Evolutionary conservation across 2,329 filamentous ascomycete genomes (phyloP).

Genomic region (Lachnellula occidentalis): DNA sequence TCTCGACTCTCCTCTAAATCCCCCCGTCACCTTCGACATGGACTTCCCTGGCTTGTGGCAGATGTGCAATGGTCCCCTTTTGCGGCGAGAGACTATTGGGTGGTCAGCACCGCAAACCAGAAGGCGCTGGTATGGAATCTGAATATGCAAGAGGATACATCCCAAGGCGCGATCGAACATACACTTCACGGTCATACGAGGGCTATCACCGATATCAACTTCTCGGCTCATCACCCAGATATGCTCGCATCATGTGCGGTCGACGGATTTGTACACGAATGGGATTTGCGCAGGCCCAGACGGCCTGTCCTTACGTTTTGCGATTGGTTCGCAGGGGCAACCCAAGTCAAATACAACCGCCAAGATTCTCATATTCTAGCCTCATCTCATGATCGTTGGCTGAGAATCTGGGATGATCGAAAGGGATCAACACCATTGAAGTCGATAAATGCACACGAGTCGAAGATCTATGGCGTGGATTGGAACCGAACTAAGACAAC

Average conservation of each 20-base stretch:
- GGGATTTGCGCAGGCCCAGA: conserved; percentile 74
- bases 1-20: conserved; percentile 81
- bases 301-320: conserved; percentile 76
- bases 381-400: conserved; percentile 81
- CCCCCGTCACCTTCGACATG: conserved; percentile 81
- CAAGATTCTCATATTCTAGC: conserved; percentile 82
- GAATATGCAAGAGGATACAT: conserved; percentile 63
- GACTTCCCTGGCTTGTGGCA: conserved; percentile 88
- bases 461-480: conserved; percentile 92
- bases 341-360: conserved; percentile 91
- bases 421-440: conserved; percentile 72
- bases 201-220: conserved; percentile 94
- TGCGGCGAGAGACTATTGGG: conserved; percentile 83
- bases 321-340: conserved; percentile 90
- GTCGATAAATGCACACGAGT: conserved; percentile 81
- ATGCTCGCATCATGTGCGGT: conserved; percentile 85
- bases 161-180: conserved; percentile 69
- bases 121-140: conserved; percentile 93
- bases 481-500: conserved; percentile 77
- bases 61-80: conserved; percentile 98
- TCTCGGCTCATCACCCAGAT: conserved; percentile 88
- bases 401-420: conserved; percentile 87
- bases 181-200: conserved; percentile 80
- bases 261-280: conserved; percentile 88
- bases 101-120: conserved; percentile 90